Evolutionary conservation across 2,329 filamentous ascomycete species (phyloP).

Genomic region (Ophiocordyceps camponoti-leonardi): DNA sequence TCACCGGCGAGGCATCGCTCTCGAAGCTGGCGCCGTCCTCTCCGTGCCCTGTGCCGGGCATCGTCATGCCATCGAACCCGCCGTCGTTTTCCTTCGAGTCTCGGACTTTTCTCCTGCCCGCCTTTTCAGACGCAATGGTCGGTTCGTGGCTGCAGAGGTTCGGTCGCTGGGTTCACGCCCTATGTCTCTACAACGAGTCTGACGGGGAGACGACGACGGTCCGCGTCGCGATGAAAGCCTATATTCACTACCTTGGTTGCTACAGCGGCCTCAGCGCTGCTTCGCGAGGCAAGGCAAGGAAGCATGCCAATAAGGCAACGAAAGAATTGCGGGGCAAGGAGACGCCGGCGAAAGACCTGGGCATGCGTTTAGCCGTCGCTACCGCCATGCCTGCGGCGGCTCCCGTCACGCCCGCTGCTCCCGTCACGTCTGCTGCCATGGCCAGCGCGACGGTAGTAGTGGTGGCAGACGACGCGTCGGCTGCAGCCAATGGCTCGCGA

Average conservation of each 20-base stretch:
- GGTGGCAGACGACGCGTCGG: neutral
- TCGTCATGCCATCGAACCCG: slow-evolving; percentile 7
- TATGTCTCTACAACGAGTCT: slow-evolving; percentile 11
- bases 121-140: slow-evolving; percentile 9
- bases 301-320: slow-evolving; percentile 10
- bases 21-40: neutral
- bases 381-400: too few species aligned
- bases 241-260: slow-evolving; percentile 13
- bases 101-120: slow-evolving; percentile 11
- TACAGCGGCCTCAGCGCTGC: slow-evolving; percentile 11
- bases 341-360: neutral
- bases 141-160: slow-evolving; percentile 18
- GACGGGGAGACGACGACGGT: slow-evolving; percentile 8
- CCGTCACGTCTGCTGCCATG: too few species aligned
- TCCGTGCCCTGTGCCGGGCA: neutral
- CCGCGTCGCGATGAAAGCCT: slow-evolving; percentile 9
- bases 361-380: too few species aligned
- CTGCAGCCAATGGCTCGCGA: neutral
- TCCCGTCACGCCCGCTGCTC: too few species aligned
- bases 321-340: slow-evolving; percentile 6
- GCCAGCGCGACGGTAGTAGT: too few species aligned
- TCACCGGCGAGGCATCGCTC: too few species aligned
- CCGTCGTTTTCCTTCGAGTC: slow-evolving; percentile 7
- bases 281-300: slow-evolving; percentile 15
- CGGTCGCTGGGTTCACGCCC: slow-evolving; percentile 15